Evolutionary conservation across 2,329 filamentous ascomycete species (phyloP), one percentile per base, ranked within the genome.

Genomic region (Berkeleyomyces rouxiae): DNA sequence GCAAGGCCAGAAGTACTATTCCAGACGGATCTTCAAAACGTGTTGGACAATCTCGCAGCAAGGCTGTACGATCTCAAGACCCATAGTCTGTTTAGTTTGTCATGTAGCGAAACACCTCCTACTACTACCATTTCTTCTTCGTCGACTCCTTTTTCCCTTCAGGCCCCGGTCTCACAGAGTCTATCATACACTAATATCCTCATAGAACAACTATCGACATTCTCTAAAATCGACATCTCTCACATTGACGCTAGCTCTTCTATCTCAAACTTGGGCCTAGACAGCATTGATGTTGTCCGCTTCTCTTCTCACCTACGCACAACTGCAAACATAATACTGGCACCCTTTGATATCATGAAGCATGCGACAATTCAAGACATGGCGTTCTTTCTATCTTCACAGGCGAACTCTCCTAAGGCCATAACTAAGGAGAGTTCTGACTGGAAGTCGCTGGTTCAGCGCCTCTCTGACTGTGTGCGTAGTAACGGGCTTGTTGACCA

Each of bases 241-340:
- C 72, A 78, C 0, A 74, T 96, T 44, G 71, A 74, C 1, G 79
- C 81, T 60, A 72, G 76, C 5, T 82, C 82, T 0, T 86, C 86
- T 0, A 82, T 96, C 9, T 84, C 95, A 46, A 84, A 92, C 67
- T 78, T 96, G 40, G 91, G 91, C 0, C 78, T 96, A 5, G 92
- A 96, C 74, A 96, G 91, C 69, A 95, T 96, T 64, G 91, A 96
- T 71, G 82, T 87, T 1, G 92, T 96, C 71, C 95, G 90, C 68
- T 75, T 96, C 0, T 86, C 88, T 0, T 84, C 89, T 0, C 80
- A 83, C 61, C 76, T 96, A 1, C 86, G 81, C 66, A 80, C 78
- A 53, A 39, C 40, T 16, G 23, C 31, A 5, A 80, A 79, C 0
- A 74, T 93, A 23, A 70, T 74, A 0, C 71, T 95, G 9, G 75